These are phyloP conservation scores for Cladosporium colombiae DNA, from an alignment of 2,329 filamentous ascomycete species.

Conservation along the genomic window DNA sequence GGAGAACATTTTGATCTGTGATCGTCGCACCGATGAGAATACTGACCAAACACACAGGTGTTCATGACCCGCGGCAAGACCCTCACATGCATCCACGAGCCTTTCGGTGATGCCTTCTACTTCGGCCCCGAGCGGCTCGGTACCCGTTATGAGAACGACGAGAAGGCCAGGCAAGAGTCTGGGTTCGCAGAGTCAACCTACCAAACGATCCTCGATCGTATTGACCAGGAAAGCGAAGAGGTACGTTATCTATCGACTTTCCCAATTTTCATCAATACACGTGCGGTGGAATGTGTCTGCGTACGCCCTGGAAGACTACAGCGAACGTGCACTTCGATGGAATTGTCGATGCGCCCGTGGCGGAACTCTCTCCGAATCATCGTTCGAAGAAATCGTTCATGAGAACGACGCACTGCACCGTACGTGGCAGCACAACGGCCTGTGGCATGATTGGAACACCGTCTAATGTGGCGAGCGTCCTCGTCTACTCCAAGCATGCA, in stretches of 20 bases:
- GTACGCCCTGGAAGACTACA: background rate
- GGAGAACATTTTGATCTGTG: background rate
- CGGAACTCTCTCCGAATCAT: background rate
- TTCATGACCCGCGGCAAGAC: constrained; percentile 91
- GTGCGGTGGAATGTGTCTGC: background rate
- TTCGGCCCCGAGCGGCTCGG: constrained; percentile 88
- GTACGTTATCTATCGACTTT: constrained; percentile 51
- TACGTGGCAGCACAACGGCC: background rate
- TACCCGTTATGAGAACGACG: constrained; percentile 73
- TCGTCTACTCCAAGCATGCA: background rate
- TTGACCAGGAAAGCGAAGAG: constrained; percentile 72
- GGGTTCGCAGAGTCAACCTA: constrained; percentile 72
- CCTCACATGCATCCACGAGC: constrained; percentile 86
- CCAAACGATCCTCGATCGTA: constrained; percentile 72
- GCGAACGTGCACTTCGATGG: background rate
- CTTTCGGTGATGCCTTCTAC: constrained; percentile 96
- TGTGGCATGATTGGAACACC: background rate
- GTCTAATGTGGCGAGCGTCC: background rate
- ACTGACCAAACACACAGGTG: constrained; percentile 58
- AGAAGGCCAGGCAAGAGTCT: constrained; percentile 53
- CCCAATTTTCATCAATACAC: background rate
- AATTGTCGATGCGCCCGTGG: background rate
- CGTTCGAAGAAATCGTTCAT: background rate
- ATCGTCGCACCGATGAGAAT: background rate
- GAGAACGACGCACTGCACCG: background rate